Base-by-base conservation (phyloP, 352 stramenopile genomes). In the Phytopythium oedochilum region DNA sequence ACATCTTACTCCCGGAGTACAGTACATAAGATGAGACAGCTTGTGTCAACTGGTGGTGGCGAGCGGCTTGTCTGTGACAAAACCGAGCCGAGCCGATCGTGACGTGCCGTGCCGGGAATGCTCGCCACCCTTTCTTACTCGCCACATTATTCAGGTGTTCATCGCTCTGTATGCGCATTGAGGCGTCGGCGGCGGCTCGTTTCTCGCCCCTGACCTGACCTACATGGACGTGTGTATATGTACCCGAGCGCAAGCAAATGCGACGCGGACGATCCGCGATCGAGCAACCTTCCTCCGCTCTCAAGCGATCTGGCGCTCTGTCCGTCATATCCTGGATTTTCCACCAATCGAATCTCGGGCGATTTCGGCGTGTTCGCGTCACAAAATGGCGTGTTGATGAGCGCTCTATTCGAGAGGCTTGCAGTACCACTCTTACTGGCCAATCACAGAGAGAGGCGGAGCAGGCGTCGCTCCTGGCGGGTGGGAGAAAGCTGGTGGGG, bases 381-480 rank as follows among this genome's bases (percentile, higher is more conserved):
- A 18, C 52, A 17, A 44, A 59, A 61, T 36, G 31, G 2, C 56
- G 61, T 59, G 61, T 68, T 68, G 14, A 9, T 42, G 15, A 18
- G 49, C 23, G 22, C 8, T 39, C 26, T 52, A 44, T 55, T 68
- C 34, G 50, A 50, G 50, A 22, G 26, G 45, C 50, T 47, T 32
- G 28, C 17, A 43, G 38, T 55, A 20, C 25, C 35, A 32, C 36
- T 5, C 18, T 61, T 68, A 66, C 66, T 53, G 59, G 31, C 64
- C 60, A 72, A 66, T 72, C 53, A 55, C 17, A 9, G 29, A 5
- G 20, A 23, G 17, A 12, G 20, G 53, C 53, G 53, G 64, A 54
- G 56, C 55, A 61, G 51, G 38, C 39, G 52, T 44, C 22, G 46
- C 28, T 25, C 17, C 34, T 26, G 12, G 44, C 17, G 15, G 5